These are phyloP conservation scores for Xylaria sp. DNA, from an alignment of 2,329 filamentous ascomycete species.

Conservation along the genomic window DNA sequence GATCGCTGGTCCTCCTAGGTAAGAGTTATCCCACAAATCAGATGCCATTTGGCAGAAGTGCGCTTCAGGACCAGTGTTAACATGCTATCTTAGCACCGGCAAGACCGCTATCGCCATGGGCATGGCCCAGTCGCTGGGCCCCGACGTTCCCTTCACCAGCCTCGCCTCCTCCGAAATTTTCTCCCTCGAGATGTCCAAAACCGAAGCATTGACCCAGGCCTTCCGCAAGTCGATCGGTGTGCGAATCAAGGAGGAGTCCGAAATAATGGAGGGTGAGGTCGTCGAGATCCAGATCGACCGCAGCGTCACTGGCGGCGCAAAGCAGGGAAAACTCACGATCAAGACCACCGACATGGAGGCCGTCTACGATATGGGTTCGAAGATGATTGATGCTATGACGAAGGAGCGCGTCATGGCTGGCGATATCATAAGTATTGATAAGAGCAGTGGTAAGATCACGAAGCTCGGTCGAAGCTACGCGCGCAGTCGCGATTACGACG, in stretches of 20 bases:
- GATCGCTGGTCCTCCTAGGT: constrained; percentile 89
- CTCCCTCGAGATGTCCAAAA: constrained; percentile 99
- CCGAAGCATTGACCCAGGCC: constrained; percentile 95
- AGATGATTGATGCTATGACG: constrained; percentile 99
- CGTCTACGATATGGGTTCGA: constrained; percentile 98
- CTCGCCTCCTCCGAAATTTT: constrained; percentile 96
- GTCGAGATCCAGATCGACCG: constrained; percentile 98
- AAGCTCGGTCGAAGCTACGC: constrained; percentile 95
- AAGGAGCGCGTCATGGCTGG: constrained; percentile 99
- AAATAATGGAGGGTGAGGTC: constrained; percentile 98
- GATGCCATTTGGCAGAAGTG: no score
- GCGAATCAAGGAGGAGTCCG: constrained; percentile 96
- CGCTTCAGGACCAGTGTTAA: constrained; percentile 14
- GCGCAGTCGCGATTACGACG: constrained; percentile 94
- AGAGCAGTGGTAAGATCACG: constrained; percentile 95
- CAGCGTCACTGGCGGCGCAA: constrained; percentile 91
- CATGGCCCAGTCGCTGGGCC: constrained; percentile 91
- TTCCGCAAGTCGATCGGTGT: constrained; percentile 98
- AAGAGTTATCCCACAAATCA: constrained; percentile 21
- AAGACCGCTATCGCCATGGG: constrained; percentile 99
- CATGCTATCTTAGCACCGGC: constrained; percentile 62
- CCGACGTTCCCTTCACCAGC: constrained; percentile 94
- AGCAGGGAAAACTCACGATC: constrained; percentile 98
- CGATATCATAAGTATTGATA: constrained; percentile 97
- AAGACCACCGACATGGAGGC: constrained; percentile 99